Evolutionary conservation across 2,329 filamentous ascomycete species (phyloP).

Genomic region (Apiospora hydei): DNA sequence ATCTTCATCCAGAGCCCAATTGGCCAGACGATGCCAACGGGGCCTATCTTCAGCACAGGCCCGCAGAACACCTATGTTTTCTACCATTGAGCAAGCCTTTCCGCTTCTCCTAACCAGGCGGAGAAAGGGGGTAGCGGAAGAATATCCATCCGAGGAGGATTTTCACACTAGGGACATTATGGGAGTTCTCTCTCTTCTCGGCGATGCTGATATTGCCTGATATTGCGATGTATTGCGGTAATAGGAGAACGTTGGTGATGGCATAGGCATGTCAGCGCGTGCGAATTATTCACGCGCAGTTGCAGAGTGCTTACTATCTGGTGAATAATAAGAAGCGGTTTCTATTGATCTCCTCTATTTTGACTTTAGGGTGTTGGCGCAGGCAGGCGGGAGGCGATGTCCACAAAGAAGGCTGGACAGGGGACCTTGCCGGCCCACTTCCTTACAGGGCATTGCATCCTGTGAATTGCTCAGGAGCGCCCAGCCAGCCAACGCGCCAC

Average conservation of each 20-base stretch:
- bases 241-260: neutral
- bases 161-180: neutral
- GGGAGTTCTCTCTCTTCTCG: neutral
- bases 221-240: neutral
- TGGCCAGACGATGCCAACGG: neutral
- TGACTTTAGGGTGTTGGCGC: neutral
- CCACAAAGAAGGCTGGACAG: neutral
- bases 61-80: neutral
- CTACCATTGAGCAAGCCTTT: neutral
- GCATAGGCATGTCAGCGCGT: neutral
- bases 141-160: neutral
- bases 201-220: neutral
- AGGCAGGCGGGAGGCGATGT: neutral
- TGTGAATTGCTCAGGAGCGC: neutral
- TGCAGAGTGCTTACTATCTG: neutral
- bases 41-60: neutral
- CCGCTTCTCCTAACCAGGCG: neutral
- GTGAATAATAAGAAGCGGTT: neutral
- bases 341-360: neutral
- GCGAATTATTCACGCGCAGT: neutral
- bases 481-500: neutral
- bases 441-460: neutral
- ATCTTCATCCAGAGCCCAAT: neutral
- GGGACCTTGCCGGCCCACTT: neutral
- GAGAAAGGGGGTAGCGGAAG: neutral